Base-by-base conservation (phyloP, 139 green algal species). In the Edaphochlamys debaryana region DNA sequence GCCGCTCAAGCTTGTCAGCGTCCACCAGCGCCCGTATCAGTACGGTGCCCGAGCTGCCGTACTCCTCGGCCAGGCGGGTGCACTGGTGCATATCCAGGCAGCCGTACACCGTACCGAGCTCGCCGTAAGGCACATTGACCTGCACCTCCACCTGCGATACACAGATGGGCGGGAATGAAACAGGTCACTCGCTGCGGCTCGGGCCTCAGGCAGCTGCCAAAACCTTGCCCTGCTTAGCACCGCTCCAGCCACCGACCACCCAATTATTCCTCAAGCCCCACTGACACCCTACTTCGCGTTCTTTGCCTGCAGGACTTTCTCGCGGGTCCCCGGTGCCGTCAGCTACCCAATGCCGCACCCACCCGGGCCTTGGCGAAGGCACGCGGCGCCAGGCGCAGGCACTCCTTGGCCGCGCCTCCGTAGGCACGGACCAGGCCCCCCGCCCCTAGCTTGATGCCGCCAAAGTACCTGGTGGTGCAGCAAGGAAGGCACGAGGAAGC, bases 381-480 rank as follows among this genome's bases (percentile, higher is more conserved):
- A 13, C 80, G 62, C 0, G 87, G 75, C 0, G 92, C 94, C 29
- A 77, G 78, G 1, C 86, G 62, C 25, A 98, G 62, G 75, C 91
- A 95, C 50, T 95, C 91, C 15, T 93, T 67, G 34, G 95, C 96
- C 20, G 94, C 92, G 0, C 88, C 91, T 6, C 94, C 94, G 73
- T 90, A 87, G 0, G 95, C 95, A 15, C 96, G 87, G 58, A 92
- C 92, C 9, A 98, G 88, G 2, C 95, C 95, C 6, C 96, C 96
- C 0, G 93, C 87, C 2, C 96, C 96, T 11, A 98, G 89, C 88
- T 98, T 98, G 29, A 91, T 92, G 6, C 95, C 96, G 1, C 95
- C 96, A 86, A 93, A 98, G 82, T 93, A 93, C n/a, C 95, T 93
- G 79, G 76, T 85, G n/a, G n/a, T 45, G 56, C 69, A 85, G 20